Base-by-base conservation (phyloP, 768 basidiomycete genomes). In the Boletus pseudopeckii region DNA sequence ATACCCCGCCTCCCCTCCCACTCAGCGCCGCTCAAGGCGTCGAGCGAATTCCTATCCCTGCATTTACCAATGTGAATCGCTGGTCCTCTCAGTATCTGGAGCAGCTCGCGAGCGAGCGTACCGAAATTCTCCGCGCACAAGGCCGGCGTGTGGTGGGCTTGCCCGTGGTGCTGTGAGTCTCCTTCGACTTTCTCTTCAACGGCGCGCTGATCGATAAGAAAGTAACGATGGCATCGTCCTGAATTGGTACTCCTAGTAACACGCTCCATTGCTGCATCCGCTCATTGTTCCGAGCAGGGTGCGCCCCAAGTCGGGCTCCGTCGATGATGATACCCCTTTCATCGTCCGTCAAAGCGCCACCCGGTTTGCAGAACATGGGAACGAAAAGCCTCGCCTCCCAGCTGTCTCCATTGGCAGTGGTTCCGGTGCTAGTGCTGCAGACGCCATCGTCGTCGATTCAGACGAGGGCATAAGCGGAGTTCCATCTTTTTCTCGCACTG, bases 141-240 rank as follows among this genome's bases (percentile, higher is more conserved):
- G 61, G 58, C 20, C 56, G 66, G 50, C 57, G 43, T 28, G 60
- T 68, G 4, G 59, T 68, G 6, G 69, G 59, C 18, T 26, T 61
- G 6, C 69, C 69, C 6, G 30, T 64, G 37, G 52, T 66, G 37
- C 49, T 71, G 66, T 69, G 50, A 63, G 66, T 59, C 37, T 17
- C 40, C 36, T 17, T 45, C 20, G 2, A 17, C 38, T 32, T 15
- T 32, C n/a, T 13, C 40, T n/a, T 11, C 34, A 40, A 7, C 38
- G 33, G 9, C 44, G 32, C 20, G 41, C 50, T 61, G 40, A 68
- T 48, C 39, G 26, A 18, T 33, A 41, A 30, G 17, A 47, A 43
- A 68, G 69, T 8, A 64, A 60, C 39, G 69, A 72, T 20, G 62
- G 66, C 2, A 65, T 71, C 24, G 46, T 63, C 39, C 37, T 70